Evolutionary conservation across 2,329 filamentous ascomycete species (phyloP), one percentile per base, ranked within the genome.

Genomic region (Orbilia blumenaviensis): DNA sequence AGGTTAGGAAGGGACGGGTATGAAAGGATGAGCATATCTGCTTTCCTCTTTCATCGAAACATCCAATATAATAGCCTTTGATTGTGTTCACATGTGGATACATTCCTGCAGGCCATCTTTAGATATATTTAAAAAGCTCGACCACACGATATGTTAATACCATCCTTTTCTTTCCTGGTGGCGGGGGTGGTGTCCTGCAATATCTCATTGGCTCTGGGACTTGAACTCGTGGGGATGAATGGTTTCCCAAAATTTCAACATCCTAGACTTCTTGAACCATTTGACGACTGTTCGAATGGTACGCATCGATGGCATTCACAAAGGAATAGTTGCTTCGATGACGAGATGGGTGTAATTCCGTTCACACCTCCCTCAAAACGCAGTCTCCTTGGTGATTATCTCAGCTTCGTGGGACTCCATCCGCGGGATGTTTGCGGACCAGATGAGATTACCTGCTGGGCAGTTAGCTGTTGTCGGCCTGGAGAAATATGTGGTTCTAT

Each of bases 221-320:
- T 16, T 8, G 52, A 56, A 8, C 8, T 38, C 3, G 16, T 6
- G 16, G 18, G 14, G 2, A 4, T 38, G 2, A 23, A 21, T 25
- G 18, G 21, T 3, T n/a, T 56, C 10, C 18, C 8, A 4, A 18
- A 8, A 2, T 0, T 14, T 38, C 32, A 38, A 6, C n/a, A 56
- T 38, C 1, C 18, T 14, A 56, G 52, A 23, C 23, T 60, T 7
- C 32, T 54, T 0, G 25, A 18, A n/a, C 25, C 42, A 2, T 2
- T 52, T 4, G 48, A 52, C 16, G 73, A 66, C 18, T 77, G 73
- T 32, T 71, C 66, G 2, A 77, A 77, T 34, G 25, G 9, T 27
- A 77, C 73, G n/a, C 73, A 77, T 21, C 54, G 67, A 36, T 77
- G 73, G 73, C 52, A 48, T 41, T 67, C 73, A 0, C 16, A 38